Evolutionary conservation across 768 basidiomycete species (phyloP).

Genomic region (Russula ochroleuca): DNA sequence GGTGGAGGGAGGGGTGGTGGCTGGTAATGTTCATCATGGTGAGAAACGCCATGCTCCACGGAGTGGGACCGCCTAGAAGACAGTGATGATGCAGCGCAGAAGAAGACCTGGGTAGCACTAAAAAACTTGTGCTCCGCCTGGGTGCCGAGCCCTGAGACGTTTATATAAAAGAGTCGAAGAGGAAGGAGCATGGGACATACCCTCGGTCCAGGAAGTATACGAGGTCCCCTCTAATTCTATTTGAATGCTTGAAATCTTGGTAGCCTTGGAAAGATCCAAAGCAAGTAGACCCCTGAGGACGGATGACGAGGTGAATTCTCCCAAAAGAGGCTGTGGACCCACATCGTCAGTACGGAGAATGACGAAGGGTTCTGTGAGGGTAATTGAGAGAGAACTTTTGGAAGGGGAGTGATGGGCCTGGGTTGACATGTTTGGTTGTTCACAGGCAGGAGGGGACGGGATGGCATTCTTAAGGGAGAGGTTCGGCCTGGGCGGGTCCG

Average conservation of each 20-base stretch:
- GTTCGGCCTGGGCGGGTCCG: no score
- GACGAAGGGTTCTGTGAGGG: conserved; percentile 53
- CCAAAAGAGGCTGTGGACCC: conserved; percentile 30
- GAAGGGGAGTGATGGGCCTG: conserved; percentile 33
- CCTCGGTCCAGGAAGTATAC: conserved; percentile 79
- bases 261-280: conserved; percentile 67
- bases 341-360: conserved; percentile 44
- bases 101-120: conserved; percentile 66
- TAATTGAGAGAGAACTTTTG: conserved; percentile 39
- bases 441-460: background rate
- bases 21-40: conserved; percentile 40
- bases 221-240: conserved; percentile 72
- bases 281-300: conserved; percentile 63
- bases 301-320: conserved; percentile 44
- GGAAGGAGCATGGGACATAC: conserved; percentile 40
- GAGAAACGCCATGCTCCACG: conserved; percentile 49
- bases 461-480: background rate
- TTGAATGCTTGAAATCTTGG: conserved; percentile 80
- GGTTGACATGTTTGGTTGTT: background rate
- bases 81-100: conserved; percentile 49
- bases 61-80: conserved; percentile 46
- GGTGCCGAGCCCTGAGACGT: conserved; percentile 63
- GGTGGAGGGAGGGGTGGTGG: conserved; percentile 25
- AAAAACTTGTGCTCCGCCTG: conserved; percentile 79
- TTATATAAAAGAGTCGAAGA: conserved; percentile 14